Evolutionary conservation across 148 eudicot species (phyloP).

Genomic region (Nepenthes mirabilis): DNA sequence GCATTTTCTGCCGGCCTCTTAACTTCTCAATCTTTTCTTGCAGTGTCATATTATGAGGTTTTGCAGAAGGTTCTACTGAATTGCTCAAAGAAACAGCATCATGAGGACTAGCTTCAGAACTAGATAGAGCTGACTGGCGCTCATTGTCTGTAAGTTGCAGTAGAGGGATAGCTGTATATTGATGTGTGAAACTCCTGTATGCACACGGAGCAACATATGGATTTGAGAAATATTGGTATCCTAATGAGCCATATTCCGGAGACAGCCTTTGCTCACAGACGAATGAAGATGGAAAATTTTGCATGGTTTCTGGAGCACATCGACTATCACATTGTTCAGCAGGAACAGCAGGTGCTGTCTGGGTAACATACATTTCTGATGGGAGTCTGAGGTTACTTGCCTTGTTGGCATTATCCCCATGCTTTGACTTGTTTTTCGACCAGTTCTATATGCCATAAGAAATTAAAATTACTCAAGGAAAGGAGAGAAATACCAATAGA

Average conservation of each 20-base stretch:
- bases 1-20: conserved; percentile 67
- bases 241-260: conserved; percentile 18
- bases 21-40: conserved; percentile 81
- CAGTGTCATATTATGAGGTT: conserved; percentile 54
- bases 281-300: conserved; percentile 15
- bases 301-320: conserved; percentile 11
- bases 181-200: conserved; percentile 23
- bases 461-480: background rate
- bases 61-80: conserved; percentile 14
- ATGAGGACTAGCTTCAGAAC: conserved; percentile 20
- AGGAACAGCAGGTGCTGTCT: conserved; percentile 22
- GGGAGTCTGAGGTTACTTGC: conserved; percentile 18
- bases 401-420: conserved; percentile 15
- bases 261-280: conserved; percentile 21
- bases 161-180: conserved; percentile 12
- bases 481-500: background rate
- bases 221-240: conserved; percentile 20
- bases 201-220: conserved; percentile 18
- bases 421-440: conserved; percentile 15
- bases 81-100: conserved; percentile 20
- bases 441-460: conserved; percentile 22
- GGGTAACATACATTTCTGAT: conserved; percentile 18
- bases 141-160: conserved; percentile 23
- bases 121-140: conserved; percentile 18
- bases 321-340: conserved; percentile 25